Evolutionary conservation across 2,329 filamentous ascomycete species (phyloP), one percentile per base, ranked within the genome.

Genomic region (Aspergillus tubingensis): DNA sequence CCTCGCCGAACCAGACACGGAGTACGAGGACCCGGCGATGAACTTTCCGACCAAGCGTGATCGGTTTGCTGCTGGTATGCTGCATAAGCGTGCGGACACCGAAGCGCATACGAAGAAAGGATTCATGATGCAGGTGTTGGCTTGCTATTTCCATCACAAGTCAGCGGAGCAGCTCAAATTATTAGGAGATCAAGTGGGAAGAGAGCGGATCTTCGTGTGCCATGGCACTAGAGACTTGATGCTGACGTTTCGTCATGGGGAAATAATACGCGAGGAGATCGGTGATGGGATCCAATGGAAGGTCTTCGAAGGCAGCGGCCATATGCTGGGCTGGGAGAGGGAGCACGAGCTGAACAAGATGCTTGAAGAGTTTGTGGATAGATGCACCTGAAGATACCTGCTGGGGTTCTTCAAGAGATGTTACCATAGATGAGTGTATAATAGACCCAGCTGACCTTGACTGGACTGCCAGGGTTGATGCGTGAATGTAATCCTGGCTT

Each of bases 111-210:
- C 84, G 3, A 82, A 81, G 50, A 81, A 80, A 32, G 91, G 90
- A 1, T 92, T 95, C 74, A 72, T 95, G 32, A 80, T 91, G 67
- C 92, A 96, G 79, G 84, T 91, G 2, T 80, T 91, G 54, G 92
- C 92, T 0, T 91, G 89, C 0, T 90, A 87, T 0, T 91, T 91
- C 85, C 92, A 96, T 75, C 79, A 86, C 75, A 96, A 96, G 81
- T 86, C 82, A 11, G 74, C 84, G 0, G 82, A 78, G 61, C 88
- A 96, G 76, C 76, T 96, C 49, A 78, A 77, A 65, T 78, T 83
- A 62, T 80, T 96, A 63, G 89, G 83, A 0, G 86, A 92, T 66
- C 77, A 74, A 27, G 83, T 96, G 1, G 91, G 91, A 0, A 82
- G 90, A 56, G 85, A 89, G 65, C 80, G 91, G 32, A 93, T 96